Evolutionary conservation across 768 basidiomycete genomes (phyloP), one percentile per base, ranked within the genome.

Genomic region (Auriculariales sp.): DNA sequence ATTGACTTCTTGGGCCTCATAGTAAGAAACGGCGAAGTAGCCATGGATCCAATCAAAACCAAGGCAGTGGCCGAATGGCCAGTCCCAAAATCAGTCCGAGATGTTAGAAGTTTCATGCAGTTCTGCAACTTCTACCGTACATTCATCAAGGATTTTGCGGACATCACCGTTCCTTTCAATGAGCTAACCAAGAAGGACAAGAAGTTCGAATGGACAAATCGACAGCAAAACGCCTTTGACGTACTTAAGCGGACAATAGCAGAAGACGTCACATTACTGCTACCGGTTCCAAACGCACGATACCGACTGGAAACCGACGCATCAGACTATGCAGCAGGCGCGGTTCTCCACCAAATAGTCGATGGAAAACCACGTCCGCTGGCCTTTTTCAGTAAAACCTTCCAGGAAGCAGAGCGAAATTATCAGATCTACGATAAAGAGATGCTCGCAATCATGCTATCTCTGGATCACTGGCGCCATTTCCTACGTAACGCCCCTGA

Each of bases 1-100:
- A 52, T 62, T 0, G 55, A 65, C 28, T 69, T 63, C 30, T 57
- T 74, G 0, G 68, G 73, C 2, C 67, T 64, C 52, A 54, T 72
- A 31, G 55, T 74, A 47, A 34, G 52, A 11, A 51, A 56, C 3
- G 53, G 60, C 11, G 6, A 49, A 1, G 50, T 67, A 0, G 10
- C 31, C 0, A 70, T 70, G 64, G 64, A 70, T 48, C 59, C 61
- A 0, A 28, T 15, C 0, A 71, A 71, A 44, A 52, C 68, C 2
- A 53, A 58, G 28, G 61, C 51, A 0, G 53, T 68, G 3, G 11
- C n/a, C 0, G 53, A 60, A 5, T 71, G 62, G 66, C 66, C 62
- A 9, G 25, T 4, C 1, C 63, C 59, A 0, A 47, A 3, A 1
- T 53, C n/a, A 1, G 22, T 58, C 3, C 53, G 36, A 32, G 55